Conservation (phyloP, 768 basidiomycete species). For the Crepidotus variabilis region DNA sequence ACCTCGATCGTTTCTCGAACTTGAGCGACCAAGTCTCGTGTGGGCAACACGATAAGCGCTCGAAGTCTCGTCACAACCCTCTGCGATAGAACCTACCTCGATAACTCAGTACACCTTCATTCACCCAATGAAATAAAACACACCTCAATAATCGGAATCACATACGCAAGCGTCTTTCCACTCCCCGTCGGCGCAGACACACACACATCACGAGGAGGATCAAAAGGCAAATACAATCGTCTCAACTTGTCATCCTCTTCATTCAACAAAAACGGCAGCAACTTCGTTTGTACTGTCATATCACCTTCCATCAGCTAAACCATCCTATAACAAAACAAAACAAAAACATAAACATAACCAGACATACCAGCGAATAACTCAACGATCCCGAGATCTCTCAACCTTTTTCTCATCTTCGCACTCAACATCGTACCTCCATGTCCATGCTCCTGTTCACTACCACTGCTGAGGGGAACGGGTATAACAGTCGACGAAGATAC, state of each 20-base stretch:
- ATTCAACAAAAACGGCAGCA: slow-evolving; percentile 78
- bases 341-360: too few relatives aligned
- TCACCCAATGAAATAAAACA: not conserved
- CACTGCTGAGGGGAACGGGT: slow-evolving; percentile 39
- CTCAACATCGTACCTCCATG: slow-evolving; percentile 49
- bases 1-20: slow-evolving; percentile 91
- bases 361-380: slow-evolving; percentile 84
- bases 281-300: slow-evolving; percentile 69
- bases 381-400: slow-evolving; percentile 75
- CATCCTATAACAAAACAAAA: too few relatives aligned
- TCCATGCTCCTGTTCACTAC: too few relatives aligned
- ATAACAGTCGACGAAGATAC: slow-evolving; percentile 51
- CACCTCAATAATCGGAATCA: slow-evolving; percentile 88
- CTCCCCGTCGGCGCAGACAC: slow-evolving; percentile 97
- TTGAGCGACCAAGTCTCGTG: slow-evolving; percentile 88
- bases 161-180: slow-evolving; percentile 97
- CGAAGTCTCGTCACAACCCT: slow-evolving; percentile 81
- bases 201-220: slow-evolving; percentile 76
- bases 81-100: slow-evolving; percentile 61
- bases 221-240: slow-evolving; percentile 61
- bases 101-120: slow-evolving; percentile 1
- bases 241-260: slow-evolving; percentile 31
- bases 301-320: not conserved
- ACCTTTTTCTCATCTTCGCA: slow-evolving; percentile 53
- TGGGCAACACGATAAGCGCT: slow-evolving; percentile 88